phyloP scores from a whole-genome alignment of 345 rosid genomes.

The Jatropha curcas region DNA sequence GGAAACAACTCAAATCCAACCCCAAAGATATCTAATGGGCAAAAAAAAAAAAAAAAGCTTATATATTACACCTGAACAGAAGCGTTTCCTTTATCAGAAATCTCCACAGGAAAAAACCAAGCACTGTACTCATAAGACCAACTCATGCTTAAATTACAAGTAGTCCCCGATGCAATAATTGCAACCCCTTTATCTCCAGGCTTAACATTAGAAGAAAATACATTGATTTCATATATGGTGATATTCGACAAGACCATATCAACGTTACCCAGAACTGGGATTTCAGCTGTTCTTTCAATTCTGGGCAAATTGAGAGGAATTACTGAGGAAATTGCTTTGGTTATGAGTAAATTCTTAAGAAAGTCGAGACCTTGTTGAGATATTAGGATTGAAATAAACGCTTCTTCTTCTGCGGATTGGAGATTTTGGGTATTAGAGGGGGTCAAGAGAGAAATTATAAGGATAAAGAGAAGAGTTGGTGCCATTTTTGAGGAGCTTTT shows the following conservation, averaged over 20 bases:
- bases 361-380: slow-evolving; percentile 85
- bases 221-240: slow-evolving; percentile 69
- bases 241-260: slow-evolving; percentile 57
- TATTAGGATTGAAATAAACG: slow-evolving; percentile 74
- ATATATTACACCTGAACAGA: slow-evolving; percentile 97
- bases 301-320: slow-evolving; percentile 67
- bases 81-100: slow-evolving; percentile 75
- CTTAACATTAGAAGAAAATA: slow-evolving; percentile 62
- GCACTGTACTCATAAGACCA: slow-evolving; percentile 73
- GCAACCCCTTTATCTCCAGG: slow-evolving; percentile 79
- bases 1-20: not conserved
- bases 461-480: slow-evolving; percentile 22
- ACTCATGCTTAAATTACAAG: slow-evolving; percentile 81
- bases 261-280: slow-evolving; percentile 79
- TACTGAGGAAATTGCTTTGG: slow-evolving; percentile 62
- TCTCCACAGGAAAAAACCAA: slow-evolving; percentile 72
- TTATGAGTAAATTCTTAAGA: slow-evolving; percentile 68
- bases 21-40: not conserved
- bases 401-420: slow-evolving; percentile 30
- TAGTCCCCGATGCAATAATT: slow-evolving; percentile 76
- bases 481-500: slow-evolving; percentile 11
- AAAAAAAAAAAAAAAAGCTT: too few relatives aligned
- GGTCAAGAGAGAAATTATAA: slow-evolving; percentile 29
- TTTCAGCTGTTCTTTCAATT: slow-evolving; percentile 50
- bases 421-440: slow-evolving; percentile 24